A percentile compares a stretch with the other conserved stretches of the same genome.
Evolutionary conservation across 805 yeast genomes (phyloP).

Genomic region (Hanseniaspora jakobsenii): DNA sequence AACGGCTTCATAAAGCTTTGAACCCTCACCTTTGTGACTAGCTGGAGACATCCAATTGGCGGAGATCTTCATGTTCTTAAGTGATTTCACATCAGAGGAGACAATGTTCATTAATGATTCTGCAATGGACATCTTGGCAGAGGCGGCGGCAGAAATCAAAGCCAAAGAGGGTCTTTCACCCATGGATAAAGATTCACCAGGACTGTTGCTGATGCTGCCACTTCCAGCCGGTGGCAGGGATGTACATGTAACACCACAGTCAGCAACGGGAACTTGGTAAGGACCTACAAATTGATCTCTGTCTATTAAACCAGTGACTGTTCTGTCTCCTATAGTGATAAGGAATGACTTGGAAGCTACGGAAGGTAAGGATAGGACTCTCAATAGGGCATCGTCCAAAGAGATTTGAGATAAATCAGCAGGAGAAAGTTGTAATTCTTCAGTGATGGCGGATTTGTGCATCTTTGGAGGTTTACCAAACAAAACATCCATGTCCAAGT

Average conservation of each 20-base stretch:
- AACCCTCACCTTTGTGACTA: conserved; percentile 86
- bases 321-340: conserved; percentile 95
- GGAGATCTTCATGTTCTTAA: conserved; percentile 68
- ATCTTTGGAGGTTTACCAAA: conserved; percentile 97
- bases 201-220: conserved; percentile 52
- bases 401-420: conserved; percentile 29
- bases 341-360: conserved; percentile 92
- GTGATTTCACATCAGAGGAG: conserved; percentile 75
- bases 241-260: conserved; percentile 90
- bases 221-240: conserved; percentile 34
- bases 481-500: conserved; percentile 84
- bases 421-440: conserved; percentile 38
- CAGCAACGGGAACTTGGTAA: conserved; percentile 98
- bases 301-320: conserved; percentile 93
- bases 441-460: conserved; percentile 62
- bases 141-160: conserved; percentile 73
- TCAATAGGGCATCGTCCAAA: conserved; percentile 54
- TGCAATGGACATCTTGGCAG: conserved; percentile 91
- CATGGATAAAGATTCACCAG: conserved; percentile 98
- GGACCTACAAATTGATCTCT: conserved; percentile 99
- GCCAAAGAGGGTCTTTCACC: conserved; percentile 94
- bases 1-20: conserved; percentile 89
- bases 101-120: conserved; percentile 78
- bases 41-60: conserved; percentile 99
- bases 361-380: conserved; percentile 80